phyloP scores from a whole-genome alignment of 495 filamentous ascomycete genomes.

The Podospora anserina region DNA sequence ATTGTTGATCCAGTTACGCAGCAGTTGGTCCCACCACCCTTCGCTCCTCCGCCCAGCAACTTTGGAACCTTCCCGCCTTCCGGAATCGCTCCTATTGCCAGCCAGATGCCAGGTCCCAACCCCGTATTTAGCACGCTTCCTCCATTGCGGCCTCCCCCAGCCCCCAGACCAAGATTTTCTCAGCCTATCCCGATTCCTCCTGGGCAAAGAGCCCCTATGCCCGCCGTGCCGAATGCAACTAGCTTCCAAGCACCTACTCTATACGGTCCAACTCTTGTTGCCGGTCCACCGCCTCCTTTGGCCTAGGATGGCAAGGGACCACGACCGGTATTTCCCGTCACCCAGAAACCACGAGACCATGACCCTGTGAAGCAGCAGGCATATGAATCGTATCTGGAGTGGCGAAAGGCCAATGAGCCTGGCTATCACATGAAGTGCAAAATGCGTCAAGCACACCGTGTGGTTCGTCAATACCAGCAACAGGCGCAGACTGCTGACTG shows the following conservation, averaged over 20 bases:
- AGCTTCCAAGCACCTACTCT: slow-evolving; percentile 7
- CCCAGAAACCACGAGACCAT: slow-evolving; percentile 33
- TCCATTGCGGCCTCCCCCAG: slow-evolving; percentile 2
- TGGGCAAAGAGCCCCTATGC: not conserved
- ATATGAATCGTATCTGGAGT: slow-evolving; percentile 45
- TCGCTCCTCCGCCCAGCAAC: not conserved
- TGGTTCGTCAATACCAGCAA: slow-evolving; percentile 32
- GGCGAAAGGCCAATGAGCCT: slow-evolving; percentile 39
- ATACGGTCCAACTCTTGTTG: slow-evolving; percentile 2
- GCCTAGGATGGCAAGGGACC: slow-evolving; percentile 17
- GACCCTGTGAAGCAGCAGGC: slow-evolving; percentile 39
- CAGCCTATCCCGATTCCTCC: not conserved
- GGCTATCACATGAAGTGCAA: slow-evolving; percentile 41
- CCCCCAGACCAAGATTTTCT: slow-evolving; percentile 3
- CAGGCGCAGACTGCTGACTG: slow-evolving; percentile 15
- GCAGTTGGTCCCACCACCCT: not conserved
- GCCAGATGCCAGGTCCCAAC: not conserved
- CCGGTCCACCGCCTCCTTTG: slow-evolving; percentile 7
- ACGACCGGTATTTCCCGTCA: slow-evolving; percentile 34
- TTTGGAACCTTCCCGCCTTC: slow-evolving; percentile 2
- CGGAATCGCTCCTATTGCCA: not conserved
- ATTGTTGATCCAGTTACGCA: not conserved
- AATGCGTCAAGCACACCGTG: slow-evolving; percentile 41
- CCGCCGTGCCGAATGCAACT: not conserved
- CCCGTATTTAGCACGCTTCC: not conserved